Base-by-base conservation (phyloP, 2,329 filamentous ascomycete species). In the Talaromyces sp. region DNA sequence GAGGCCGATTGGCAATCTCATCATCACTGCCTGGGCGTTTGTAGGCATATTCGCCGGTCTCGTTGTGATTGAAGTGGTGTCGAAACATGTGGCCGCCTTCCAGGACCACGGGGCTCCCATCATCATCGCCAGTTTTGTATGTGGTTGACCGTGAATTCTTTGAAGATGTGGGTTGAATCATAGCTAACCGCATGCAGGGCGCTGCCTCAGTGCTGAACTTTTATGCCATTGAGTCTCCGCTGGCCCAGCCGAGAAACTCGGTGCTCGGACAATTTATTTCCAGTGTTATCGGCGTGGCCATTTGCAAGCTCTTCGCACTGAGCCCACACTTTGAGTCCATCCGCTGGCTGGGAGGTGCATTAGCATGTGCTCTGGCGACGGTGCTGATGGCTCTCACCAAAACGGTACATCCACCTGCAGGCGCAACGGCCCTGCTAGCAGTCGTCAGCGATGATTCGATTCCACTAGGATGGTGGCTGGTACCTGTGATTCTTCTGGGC, bases 151-250 rank as follows among this genome's bases (percentile, higher is more conserved):
- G 13, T 13, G 44, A 27, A 36, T 2, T 42, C 22, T 55, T 27
- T 36, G 19, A n/a, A 36, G 17, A 17, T 19, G 36, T 13, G 6
- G 22, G 4, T 15, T 10, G 25, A 13, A 22, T n/a, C 22, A 32
- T 25, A 42, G 17, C 39, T 62, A 55, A 49, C 54, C 15, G 44
- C 6, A 4, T 22, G 22, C 62, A 89, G 87, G 89, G 89, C 57
- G 89, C 89, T 4, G 86, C 88, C 2, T 89, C 89, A 15, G 88
- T 92, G n/a, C 82, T 92, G 42, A 84, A 90, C 68, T 92, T 90
- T 73, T 87, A 87, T 67, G 81, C 85, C 54, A 87, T 91, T 66
- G 85, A 89, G 56, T 88, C 88, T 0, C 88, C 89, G 0, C 82
- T 92, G 30, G 81, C 89, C 0, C 89, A 92, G 69, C 90, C 90